Conservation (phyloP, 345 rosid genomes). For the Populus tremula region DNA sequence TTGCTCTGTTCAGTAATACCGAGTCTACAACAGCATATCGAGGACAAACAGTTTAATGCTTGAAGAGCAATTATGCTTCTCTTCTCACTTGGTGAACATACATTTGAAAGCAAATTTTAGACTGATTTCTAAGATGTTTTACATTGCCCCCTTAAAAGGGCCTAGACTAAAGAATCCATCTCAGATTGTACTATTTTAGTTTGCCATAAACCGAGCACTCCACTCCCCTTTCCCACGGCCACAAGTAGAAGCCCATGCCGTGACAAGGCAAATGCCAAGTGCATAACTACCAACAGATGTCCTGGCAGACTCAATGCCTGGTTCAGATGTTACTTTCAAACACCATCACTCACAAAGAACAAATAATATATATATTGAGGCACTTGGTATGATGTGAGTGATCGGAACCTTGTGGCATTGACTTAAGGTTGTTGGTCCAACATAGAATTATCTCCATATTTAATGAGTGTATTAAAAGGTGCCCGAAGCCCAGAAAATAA, state of each 20-base stretch:
- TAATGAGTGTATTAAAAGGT: conserved; percentile 8
- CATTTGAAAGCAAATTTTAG: not conserved
- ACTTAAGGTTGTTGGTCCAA: not conserved
- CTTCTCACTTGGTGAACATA: not conserved
- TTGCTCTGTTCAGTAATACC: not conserved
- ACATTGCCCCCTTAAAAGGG: not conserved
- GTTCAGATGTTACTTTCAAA: not conserved
- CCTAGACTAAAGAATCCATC: not conserved
- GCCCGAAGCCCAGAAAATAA: conserved; percentile 31
- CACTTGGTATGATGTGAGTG: not conserved
- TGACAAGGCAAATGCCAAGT: not conserved
- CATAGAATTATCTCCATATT: not conserved
- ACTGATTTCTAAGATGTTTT: not conserved
- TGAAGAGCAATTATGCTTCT: not conserved
- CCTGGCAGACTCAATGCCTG: not conserved
- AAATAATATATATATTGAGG: not conserved
- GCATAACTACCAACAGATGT: not conserved
- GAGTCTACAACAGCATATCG: conserved; percentile 2
- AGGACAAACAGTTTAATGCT: conserved; percentile 1
- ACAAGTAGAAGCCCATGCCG: not conserved
- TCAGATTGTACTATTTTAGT: not conserved
- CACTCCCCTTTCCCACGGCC: not conserved
- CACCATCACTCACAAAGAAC: not conserved
- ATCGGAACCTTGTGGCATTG: conserved; percentile 1
- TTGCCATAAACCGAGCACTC: not conserved